phyloP scores from a whole-genome alignment of 768 basidiomycete genomes.

The Plicaturopsis crispa region DNA sequence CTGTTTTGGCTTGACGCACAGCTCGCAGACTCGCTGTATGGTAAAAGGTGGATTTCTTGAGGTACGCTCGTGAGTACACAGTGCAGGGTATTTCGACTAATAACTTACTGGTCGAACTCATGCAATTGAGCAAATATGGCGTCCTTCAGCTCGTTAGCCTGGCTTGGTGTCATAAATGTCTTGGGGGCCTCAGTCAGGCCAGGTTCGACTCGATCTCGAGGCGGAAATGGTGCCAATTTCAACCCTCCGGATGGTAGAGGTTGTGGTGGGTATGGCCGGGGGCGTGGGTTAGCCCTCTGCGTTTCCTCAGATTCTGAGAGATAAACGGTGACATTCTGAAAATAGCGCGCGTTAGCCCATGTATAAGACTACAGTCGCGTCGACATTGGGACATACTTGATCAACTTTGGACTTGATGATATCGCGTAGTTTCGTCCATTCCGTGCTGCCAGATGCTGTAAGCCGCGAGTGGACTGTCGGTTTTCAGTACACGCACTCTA shows the following conservation, averaged over 20 bases:
- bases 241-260: constrained; percentile 48
- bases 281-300: constrained; percentile 23
- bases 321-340: constrained; percentile 24
- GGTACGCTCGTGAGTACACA: constrained; percentile 5
- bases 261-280: constrained; percentile 32
- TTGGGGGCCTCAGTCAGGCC: constrained; percentile 48
- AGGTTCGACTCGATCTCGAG: constrained; percentile 40
- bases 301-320: constrained; percentile 19
- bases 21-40: constrained; percentile 83
- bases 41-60: constrained; percentile 70
- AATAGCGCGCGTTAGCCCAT: not conserved
- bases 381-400: constrained; percentile 48
- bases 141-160: constrained; percentile 50
- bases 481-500: constrained; percentile 41
- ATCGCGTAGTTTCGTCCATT: constrained; percentile 65
- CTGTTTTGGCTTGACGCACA: constrained; percentile 57
- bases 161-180: constrained; percentile 50
- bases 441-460: constrained; percentile 33
- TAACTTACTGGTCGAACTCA: constrained; percentile 64
- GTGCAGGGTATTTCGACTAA: not conserved
- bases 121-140: constrained; percentile 59
- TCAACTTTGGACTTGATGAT: constrained; percentile 66
- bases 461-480: constrained; percentile 2
- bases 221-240: constrained; percentile 67
- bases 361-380: not conserved